phyloP scores from a whole-genome alignment of 2,329 filamentous ascomycete genomes.

The Nigrospora osmanthi region DNA sequence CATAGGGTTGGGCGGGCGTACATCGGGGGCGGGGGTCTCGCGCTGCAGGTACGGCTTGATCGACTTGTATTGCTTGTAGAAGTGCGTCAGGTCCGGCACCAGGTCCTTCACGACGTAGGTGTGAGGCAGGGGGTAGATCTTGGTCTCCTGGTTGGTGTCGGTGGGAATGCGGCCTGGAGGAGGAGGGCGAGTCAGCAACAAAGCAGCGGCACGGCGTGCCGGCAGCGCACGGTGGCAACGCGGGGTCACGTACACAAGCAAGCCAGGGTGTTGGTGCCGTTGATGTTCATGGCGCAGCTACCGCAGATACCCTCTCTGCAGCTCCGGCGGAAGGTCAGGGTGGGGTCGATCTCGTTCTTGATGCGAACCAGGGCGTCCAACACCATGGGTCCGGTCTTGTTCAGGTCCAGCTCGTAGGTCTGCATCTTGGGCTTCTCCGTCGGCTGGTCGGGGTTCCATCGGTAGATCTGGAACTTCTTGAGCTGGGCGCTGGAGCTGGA shows the following conservation, averaged over 20 bases:
- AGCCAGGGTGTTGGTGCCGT: constrained; percentile 94
- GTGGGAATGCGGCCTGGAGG: constrained; percentile 79
- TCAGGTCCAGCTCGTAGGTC: constrained; percentile 87
- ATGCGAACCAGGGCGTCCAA: constrained; percentile 93
- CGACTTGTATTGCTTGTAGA: constrained; percentile 99
- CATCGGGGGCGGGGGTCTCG: constrained; percentile 74
- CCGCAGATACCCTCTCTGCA: constrained; percentile 98
- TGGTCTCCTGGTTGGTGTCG: constrained; percentile 71
- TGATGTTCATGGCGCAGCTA: constrained; percentile 99
- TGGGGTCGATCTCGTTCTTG: constrained; percentile 98
- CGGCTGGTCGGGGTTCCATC: constrained; percentile 94
- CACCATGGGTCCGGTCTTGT: constrained; percentile 99
- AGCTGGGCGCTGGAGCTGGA: constrained; percentile 49
- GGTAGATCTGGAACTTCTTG: constrained; percentile 98
- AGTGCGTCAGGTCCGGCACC: constrained; percentile 93
- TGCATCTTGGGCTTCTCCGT: constrained; percentile 93
- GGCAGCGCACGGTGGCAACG: neutral
- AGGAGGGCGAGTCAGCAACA: constrained; percentile 16
- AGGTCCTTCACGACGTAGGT: constrained; percentile 99
- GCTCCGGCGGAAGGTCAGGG: constrained; percentile 88
- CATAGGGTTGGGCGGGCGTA: constrained; percentile 36
- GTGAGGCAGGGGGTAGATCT: constrained; percentile 97
- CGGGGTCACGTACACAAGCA: constrained; percentile 73
- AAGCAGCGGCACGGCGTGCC: neutral
- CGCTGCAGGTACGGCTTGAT: constrained; percentile 98